Conservation (phyloP, 805 yeast genomes). For the Suhomyces xylopsoci region DNA sequence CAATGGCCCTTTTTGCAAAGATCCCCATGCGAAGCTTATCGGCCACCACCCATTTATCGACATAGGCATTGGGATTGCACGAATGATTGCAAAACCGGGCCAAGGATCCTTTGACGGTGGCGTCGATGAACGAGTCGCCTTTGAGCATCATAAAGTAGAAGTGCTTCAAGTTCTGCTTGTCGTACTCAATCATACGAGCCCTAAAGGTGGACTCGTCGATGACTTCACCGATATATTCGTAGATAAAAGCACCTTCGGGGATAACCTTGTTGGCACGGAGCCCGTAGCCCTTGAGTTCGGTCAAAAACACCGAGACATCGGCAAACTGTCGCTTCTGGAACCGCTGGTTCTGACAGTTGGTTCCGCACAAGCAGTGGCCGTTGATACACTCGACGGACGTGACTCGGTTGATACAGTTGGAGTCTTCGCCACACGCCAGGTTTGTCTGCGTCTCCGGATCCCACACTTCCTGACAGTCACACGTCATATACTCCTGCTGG, state of each 20-base stretch:
- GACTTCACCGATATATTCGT: slow-evolving; percentile 94
- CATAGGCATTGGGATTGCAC: slow-evolving; percentile 91
- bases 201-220: slow-evolving; percentile 78
- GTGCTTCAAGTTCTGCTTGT: slow-evolving; percentile 64
- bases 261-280: slow-evolving; percentile 66
- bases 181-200: slow-evolving; percentile 71
- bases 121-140: slow-evolving; percentile 90
- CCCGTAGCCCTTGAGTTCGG: slow-evolving; percentile 88
- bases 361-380: slow-evolving; percentile 67
- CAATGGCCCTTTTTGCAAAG: slow-evolving; percentile 74
- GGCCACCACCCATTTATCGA: slow-evolving; percentile 96
- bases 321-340: slow-evolving; percentile 79
- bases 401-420: slow-evolving; percentile 87
- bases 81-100: slow-evolving; percentile 95
- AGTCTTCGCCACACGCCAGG: slow-evolving; percentile 76
- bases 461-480: slow-evolving; percentile 74
- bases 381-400: slow-evolving; percentile 90
- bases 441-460: slow-evolving; percentile 35
- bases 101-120: slow-evolving; percentile 82
- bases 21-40: slow-evolving; percentile 91
- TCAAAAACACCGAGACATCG: slow-evolving; percentile 71
- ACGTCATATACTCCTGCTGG: slow-evolving; percentile 81
- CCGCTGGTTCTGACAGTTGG: slow-evolving; percentile 79
- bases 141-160: slow-evolving; percentile 96
- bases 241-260: slow-evolving; percentile 65